Evolutionary conservation across 371 early-diverging fungal genomes (phyloP), one percentile per base, ranked within the genome.

Genomic region (Mortierella sp.): DNA sequence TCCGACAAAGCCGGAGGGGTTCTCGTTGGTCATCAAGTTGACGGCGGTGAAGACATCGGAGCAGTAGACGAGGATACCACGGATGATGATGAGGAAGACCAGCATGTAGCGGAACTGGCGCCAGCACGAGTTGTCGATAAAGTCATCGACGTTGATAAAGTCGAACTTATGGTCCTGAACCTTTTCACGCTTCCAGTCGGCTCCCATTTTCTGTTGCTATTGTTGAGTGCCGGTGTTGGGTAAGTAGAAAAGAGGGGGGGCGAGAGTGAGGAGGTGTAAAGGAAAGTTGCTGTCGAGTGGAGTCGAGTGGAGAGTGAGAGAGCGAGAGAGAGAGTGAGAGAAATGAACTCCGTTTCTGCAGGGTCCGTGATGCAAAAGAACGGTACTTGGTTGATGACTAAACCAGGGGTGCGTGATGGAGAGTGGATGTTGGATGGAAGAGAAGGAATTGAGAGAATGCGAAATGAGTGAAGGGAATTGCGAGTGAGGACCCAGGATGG

Each of bases 121-220:
- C 83, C 88, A 77, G 70, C 84, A 90, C n/a, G 85, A 88, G n/a
- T 79, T 78, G 74, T 92, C 90, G 55, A 91, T 78, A 90, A 96
- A 96, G 77, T 96, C 96, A 24, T 96, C 93, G 10, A 96, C 91
- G 78, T 97, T 95, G 78, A 97, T 91, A 88, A 93, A 96, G 89
- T 96, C 97, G 82, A 96, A 97, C 88, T 96, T 96, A 91, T 97
- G 96, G 88, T 96, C 97, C 78, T 91, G 89, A 45, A 95, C 92
- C 71, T 92, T 91, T 83, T 96, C 96, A 65, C 95, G 92, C 88
- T 96, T 95, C 96, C 96, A 96, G 65, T 91, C 89, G 11, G 92
- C 92, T 47, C 90, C 91, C 83, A 85, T 90, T 76, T 44, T 73
- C 13, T 58, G 6, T 57, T 7, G 28, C 1, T 34, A 5, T 63